phyloP scores from a whole-genome alignment of 2,329 filamentous ascomycete species.

The Phyllosticta citribraziliensis region DNA sequence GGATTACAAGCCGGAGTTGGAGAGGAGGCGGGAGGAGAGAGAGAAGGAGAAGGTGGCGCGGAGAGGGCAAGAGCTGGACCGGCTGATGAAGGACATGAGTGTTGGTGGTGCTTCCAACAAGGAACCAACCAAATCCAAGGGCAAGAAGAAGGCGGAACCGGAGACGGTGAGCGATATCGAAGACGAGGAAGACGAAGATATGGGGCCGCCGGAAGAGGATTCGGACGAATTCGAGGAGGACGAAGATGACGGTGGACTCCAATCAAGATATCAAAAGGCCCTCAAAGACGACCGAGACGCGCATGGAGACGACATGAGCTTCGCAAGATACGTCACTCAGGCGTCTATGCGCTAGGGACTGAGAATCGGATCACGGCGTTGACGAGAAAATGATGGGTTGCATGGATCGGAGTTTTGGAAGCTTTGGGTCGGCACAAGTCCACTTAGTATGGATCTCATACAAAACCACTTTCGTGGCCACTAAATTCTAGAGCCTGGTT shows the following conservation, averaged over 20 bases:
- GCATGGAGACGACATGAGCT: slow-evolving; percentile 41
- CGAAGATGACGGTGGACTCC: slow-evolving; percentile 53
- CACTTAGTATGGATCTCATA: neutral
- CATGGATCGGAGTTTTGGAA: slow-evolving; percentile 3
- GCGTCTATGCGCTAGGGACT: slow-evolving; percentile 13
- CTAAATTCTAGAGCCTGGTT: neutral
- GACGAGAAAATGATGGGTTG: neutral
- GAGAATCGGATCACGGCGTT: slow-evolving; percentile 1
- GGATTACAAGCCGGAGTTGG: slow-evolving; percentile 88
- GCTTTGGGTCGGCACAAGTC: neutral
- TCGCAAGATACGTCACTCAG: slow-evolving; percentile 39
- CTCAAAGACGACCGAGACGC: slow-evolving; percentile 42
- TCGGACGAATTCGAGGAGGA: slow-evolving; percentile 48
- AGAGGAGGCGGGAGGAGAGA: slow-evolving; percentile 63
- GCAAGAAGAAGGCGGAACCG: slow-evolving; percentile 34
- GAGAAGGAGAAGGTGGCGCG: slow-evolving; percentile 63
- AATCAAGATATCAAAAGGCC: slow-evolving; percentile 67
- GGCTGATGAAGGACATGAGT: slow-evolving; percentile 90
- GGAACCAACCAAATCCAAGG: slow-evolving; percentile 17
- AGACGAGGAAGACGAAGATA: slow-evolving; percentile 43
- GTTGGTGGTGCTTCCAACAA: slow-evolving; percentile 32
- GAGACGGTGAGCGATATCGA: slow-evolving; percentile 43
- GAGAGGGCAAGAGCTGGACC: slow-evolving; percentile 73
- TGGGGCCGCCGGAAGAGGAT: slow-evolving; percentile 37
- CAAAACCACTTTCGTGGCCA: neutral